Evolutionary conservation across 306 rosid species (phyloP).

Genomic region (Cyclanthera cordifolia): DNA sequence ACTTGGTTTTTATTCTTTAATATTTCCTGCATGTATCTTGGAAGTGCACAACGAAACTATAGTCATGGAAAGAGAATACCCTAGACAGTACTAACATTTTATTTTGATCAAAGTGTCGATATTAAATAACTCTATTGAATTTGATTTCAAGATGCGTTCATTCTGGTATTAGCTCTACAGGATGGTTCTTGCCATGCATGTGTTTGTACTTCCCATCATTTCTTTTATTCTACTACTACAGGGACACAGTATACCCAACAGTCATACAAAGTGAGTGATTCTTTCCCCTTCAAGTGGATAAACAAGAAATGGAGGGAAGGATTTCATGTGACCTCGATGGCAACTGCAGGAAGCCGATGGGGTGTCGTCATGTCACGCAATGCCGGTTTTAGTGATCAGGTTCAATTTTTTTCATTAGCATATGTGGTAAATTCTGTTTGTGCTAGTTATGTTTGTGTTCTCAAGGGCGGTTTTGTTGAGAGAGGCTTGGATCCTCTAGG

Average conservation of each 20-base stretch:
- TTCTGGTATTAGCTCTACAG: background rate
- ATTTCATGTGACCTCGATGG: slow-evolving; percentile 94
- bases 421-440: background rate
- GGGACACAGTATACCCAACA: slow-evolving; percentile 91
- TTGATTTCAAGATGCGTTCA: background rate
- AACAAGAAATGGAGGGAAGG: slow-evolving; percentile 98
- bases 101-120: background rate
- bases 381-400: slow-evolving; percentile 92
- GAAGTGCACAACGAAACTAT: background rate
- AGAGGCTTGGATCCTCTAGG: no score
- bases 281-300: slow-evolving; percentile 96
- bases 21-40: background rate
- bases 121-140: background rate
- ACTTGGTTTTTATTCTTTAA: background rate
- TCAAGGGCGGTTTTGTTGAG: no score
- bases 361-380: slow-evolving; percentile 97
- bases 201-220: background rate
- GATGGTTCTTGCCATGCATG: background rate
- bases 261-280: slow-evolving; percentile 96
- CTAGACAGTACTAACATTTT: background rate
- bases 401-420: slow-evolving; percentile 12
- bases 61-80: background rate
- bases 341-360: slow-evolving; percentile 95
- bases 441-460: background rate
- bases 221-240: slow-evolving; percentile 21